Conservation (phyloP, 345 rosid species). For the Theobroma cacao region DNA sequence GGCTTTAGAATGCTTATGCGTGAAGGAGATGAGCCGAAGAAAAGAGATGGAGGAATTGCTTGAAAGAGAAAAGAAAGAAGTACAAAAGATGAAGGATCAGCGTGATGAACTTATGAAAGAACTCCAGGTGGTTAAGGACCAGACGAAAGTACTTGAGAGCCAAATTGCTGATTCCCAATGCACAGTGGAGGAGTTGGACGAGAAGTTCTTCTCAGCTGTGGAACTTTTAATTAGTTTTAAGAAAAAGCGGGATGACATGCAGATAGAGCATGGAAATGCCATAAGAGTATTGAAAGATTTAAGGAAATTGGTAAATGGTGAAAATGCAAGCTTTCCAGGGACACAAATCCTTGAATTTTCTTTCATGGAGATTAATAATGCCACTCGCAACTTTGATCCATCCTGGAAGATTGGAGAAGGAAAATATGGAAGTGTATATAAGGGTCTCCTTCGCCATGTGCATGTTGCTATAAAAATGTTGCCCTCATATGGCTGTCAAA, state of each 20-base stretch:
- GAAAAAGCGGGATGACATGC: slow-evolving; percentile 66
- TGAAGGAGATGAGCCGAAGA: slow-evolving; percentile 62
- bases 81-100: slow-evolving; percentile 47
- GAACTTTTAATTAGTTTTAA: slow-evolving; percentile 71
- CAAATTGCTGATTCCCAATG: slow-evolving; percentile 46
- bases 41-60: slow-evolving; percentile 56
- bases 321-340: slow-evolving; percentile 39
- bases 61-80: slow-evolving; percentile 47
- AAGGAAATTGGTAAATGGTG: slow-evolving; percentile 36
- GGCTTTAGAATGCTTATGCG: slow-evolving; percentile 57
- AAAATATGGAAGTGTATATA: slow-evolving; percentile 70
- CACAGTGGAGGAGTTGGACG: slow-evolving; percentile 58
- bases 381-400: slow-evolving; percentile 69
- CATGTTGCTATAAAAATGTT: slow-evolving; percentile 86
- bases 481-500: slow-evolving; percentile 70
- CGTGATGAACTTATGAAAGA: slow-evolving; percentile 39
- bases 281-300: slow-evolving; percentile 39
- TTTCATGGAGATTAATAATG: slow-evolving; percentile 74
- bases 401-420: slow-evolving; percentile 87
- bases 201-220: slow-evolving; percentile 78
- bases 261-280: slow-evolving; percentile 50
- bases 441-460: slow-evolving; percentile 63
- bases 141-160: slow-evolving; percentile 45
- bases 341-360: slow-evolving; percentile 70
- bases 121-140: slow-evolving; percentile 48